Percentiles rank a stretch among this genome's conserved stretches.
Evolutionary conservation across 1,139 yeast species (phyloP).

Genomic region (Blastobotrys capitulatus): DNA sequence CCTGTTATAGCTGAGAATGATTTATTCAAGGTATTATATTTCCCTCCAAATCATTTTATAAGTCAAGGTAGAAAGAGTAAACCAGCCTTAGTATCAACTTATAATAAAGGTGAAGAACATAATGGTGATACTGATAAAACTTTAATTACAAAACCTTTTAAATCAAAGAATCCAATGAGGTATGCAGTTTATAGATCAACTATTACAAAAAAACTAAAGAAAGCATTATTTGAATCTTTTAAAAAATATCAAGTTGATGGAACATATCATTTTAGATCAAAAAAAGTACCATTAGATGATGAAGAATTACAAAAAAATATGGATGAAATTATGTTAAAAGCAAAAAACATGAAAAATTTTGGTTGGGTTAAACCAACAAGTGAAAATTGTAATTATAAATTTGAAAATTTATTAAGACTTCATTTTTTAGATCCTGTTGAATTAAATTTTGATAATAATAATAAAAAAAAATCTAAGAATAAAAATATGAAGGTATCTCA

Average conservation of each 20-base stretch:
- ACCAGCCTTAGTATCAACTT: conserved; percentile 39
- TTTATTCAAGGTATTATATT: conserved; percentile 29
- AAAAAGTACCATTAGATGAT: conserved; percentile 41
- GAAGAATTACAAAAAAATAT: conserved; percentile 29
- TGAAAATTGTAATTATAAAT: conserved; percentile 8
- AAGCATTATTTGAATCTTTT: conserved; percentile 31
- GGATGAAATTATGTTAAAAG: conserved; percentile 29
- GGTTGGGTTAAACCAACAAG: conserved; percentile 24
- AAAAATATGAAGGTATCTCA: neutral
- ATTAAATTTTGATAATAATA: neutral
- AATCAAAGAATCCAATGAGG: conserved; percentile 36
- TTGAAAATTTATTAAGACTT: neutral
- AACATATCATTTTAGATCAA: conserved; percentile 40
- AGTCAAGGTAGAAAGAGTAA: conserved; percentile 45
- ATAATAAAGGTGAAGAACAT: conserved; percentile 21
- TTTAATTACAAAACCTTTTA: conserved; percentile 12
- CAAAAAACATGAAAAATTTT: conserved; percentile 33
- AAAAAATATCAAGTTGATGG: conserved; percentile 39
- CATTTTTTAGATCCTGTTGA: neutral
- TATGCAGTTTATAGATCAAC: conserved; percentile 38
- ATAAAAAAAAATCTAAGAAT: neutral
- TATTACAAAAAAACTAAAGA: conserved; percentile 41
- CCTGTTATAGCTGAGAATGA: conserved; percentile 17
- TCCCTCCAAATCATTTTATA: conserved; percentile 43
- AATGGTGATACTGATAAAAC: conserved; percentile 22